These are phyloP conservation scores for Juglanconis sp. DNA, from an alignment of 2,329 filamentous ascomycete genomes.

Conservation along the genomic window DNA sequence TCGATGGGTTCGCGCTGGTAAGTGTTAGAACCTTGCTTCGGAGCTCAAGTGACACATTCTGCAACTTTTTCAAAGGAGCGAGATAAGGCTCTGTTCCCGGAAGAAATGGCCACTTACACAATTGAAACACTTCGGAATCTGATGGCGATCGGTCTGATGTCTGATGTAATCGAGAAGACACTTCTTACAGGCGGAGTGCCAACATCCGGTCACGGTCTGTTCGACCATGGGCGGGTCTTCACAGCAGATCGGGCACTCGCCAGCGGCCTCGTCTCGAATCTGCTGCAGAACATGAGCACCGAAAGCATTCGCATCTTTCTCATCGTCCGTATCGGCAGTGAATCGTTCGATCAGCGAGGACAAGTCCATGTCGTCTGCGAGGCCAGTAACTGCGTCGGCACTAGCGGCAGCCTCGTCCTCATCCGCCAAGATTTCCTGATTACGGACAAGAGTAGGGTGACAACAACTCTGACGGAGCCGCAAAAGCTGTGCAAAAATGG, in stretches of 20 bases:
- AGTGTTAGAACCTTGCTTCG: no score
- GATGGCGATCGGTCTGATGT: constrained; percentile 75
- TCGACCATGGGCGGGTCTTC: constrained; percentile 89
- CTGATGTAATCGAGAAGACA: constrained; percentile 89
- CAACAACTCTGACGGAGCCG: constrained; percentile 92
- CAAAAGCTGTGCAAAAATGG: constrained; percentile 94
- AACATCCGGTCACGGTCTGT: constrained; percentile 91
- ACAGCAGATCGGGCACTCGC: constrained; percentile 90
- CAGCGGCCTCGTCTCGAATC: constrained; percentile 83
- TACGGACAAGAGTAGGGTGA: constrained; percentile 84
- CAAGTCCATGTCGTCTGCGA: constrained; percentile 95
- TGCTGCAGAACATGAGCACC: constrained; percentile 84
- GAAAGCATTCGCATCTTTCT: constrained; percentile 66
- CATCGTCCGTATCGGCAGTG: constrained; percentile 62
- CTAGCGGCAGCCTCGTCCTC: constrained; percentile 79
- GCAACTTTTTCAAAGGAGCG: no score
- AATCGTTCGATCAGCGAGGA: constrained; percentile 82
- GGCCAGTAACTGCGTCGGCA: constrained; percentile 73
- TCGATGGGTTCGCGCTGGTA: constrained; percentile 68
- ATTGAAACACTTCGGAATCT: constrained; percentile 80
- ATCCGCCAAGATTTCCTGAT: constrained; percentile 78
- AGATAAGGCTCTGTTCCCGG: no score
- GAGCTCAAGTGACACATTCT: no score
- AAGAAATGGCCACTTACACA: constrained; percentile 42
- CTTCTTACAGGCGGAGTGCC: constrained; percentile 94